Percentiles rank a stretch among this genome's conserved stretches.
These are phyloP conservation scores for Amanita phalloides DNA, from an alignment of 768 basidiomycete genomes.

Conservation along the genomic window DNA sequence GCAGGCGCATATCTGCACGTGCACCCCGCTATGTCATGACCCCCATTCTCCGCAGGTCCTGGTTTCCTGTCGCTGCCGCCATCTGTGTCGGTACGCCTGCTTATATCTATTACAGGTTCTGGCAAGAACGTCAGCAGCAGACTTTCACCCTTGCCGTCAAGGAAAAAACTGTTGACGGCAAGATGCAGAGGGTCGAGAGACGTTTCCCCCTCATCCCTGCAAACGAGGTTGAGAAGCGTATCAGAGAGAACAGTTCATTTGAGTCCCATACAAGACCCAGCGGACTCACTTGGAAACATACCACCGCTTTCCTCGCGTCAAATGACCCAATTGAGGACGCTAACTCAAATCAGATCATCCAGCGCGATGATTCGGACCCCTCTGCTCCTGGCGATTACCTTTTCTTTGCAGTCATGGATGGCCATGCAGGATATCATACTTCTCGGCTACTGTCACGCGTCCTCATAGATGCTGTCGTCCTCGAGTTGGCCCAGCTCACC, in stretches of 20 bases:
- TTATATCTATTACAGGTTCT: constrained; percentile 46
- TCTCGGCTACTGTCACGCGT: constrained; percentile 74
- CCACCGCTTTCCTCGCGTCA: constrained; percentile 70
- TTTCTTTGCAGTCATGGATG: constrained; percentile 87
- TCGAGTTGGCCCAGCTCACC: constrained; percentile 56
- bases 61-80: constrained; percentile 57
- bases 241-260: constrained; percentile 41
- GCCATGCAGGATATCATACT: constrained; percentile 79
- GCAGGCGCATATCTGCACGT: neutral
- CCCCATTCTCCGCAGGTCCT: constrained; percentile 51
- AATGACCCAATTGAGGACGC: constrained; percentile 94
- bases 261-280: constrained; percentile 36
- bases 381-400: constrained; percentile 60
- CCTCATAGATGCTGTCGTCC: constrained; percentile 74
- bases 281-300: constrained; percentile 61
- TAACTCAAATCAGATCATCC: constrained; percentile 56
- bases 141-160: constrained; percentile 53
- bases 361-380: constrained; percentile 49
- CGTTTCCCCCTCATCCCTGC: constrained; percentile 47
- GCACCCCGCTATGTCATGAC: neutral
- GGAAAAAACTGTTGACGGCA: constrained; percentile 48
- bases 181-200: constrained; percentile 39
- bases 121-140: constrained; percentile 21
- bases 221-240: constrained; percentile 41
- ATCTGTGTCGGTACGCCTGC: constrained; percentile 45